Base-by-base conservation (phyloP, 345 rosid genomes). In the Salix koriyanagi region DNA sequence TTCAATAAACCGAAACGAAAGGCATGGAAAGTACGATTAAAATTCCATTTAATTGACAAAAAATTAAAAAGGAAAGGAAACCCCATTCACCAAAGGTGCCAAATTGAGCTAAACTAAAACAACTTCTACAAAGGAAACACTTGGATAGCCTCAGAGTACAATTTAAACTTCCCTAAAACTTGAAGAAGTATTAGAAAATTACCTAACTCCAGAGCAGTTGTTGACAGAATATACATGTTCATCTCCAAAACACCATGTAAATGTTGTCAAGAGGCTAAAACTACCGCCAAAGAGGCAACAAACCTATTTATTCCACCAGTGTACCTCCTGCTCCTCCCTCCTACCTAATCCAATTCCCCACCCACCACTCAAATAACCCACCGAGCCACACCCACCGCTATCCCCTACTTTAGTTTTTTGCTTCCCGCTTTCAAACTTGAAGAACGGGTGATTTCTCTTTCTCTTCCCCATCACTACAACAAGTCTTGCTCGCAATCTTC, bases 151-250 rank as follows among this genome's bases (percentile, higher is more conserved):
- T 85, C 76, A 70, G 73, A 79, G 74, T 78, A 72, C 82, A 80
- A 54, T 75, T 73, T 85, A 61, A 80, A 64, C 60, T 80, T 80
- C 73, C 85, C 85, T 80, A 74, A 9, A 75, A 69, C 73, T 44
- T 80, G 68, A 60, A 79, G 67, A 58, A 79, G 65, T 79, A 62
- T 76, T 78, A 76, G 71, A 70, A 54, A 83, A 76, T 74, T 85
- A 82, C 85, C 87, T 80, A 80, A 79, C 84, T 75, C 74, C 73
- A 77, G 67, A 74, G 83, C 80, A 79, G 67, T 39, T 34, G 83
- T 56, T 73, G 82, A 74, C 34, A 52, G 85, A 82, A 82, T 77
- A 67, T 84, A 84, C 87, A 84, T 50, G 81, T 77, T 77, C 70
- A 54, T 36, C 62, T 41, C 46, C 44, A 81, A 74, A 73, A 73